Percentiles rank a stretch among this genome's conserved stretches.
Evolutionary conservation across 768 basidiomycete genomes (phyloP).

Genomic region (Agrocybe pediades): DNA sequence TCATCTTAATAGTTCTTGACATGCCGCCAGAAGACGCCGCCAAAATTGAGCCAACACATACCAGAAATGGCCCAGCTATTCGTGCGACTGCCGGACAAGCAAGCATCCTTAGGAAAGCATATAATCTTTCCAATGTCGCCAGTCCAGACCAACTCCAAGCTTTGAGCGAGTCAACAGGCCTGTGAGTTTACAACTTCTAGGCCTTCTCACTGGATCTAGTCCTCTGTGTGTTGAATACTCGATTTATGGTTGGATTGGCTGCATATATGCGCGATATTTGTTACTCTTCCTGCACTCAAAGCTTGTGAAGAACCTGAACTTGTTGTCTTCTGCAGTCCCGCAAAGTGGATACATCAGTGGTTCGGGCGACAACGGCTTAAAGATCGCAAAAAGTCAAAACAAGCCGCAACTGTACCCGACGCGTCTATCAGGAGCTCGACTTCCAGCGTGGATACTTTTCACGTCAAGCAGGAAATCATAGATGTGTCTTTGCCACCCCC

Average conservation of each 20-base stretch:
- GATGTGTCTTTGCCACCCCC: neutral
- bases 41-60: neutral
- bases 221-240: neutral
- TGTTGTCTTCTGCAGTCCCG: slow-evolving; percentile 21
- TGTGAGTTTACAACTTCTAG: slow-evolving; percentile 26
- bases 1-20: neutral
- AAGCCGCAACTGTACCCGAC: neutral
- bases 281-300: neutral
- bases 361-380: slow-evolving; percentile 31
- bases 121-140: slow-evolving; percentile 19
- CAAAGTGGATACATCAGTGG: slow-evolving; percentile 38
- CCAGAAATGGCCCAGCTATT: slow-evolving; percentile 15
- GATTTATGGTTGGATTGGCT: neutral
- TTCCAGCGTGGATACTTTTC: neutral
- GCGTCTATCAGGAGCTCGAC: neutral
- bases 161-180: slow-evolving; percentile 30
- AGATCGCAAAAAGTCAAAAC: slow-evolving; percentile 18
- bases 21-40: slow-evolving; percentile 4
- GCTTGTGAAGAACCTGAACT: neutral
- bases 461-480: slow-evolving; percentile 9
- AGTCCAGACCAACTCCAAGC: slow-evolving; percentile 21
- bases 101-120: slow-evolving; percentile 27
- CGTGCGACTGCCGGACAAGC: slow-evolving; percentile 28
- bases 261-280: neutral
- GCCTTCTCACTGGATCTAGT: neutral